phyloP scores from a whole-genome alignment of 2,329 filamentous ascomycete species.

The Triangularia setosa region DNA sequence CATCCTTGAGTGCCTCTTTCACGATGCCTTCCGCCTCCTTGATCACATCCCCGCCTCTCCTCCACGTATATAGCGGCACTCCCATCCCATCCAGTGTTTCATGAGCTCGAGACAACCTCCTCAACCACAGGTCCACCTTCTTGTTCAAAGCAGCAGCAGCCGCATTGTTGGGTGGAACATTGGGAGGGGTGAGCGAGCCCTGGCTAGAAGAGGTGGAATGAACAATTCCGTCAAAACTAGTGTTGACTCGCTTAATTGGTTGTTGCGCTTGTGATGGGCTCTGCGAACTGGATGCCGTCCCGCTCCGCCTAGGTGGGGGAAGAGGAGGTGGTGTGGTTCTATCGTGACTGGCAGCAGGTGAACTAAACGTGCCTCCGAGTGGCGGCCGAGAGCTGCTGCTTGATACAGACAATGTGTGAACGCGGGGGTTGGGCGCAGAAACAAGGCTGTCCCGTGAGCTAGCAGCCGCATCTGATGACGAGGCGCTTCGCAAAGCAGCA shows the following conservation, averaged over 20 bases:
- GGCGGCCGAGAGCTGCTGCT: neutral
- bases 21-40: constrained; percentile 64
- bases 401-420: constrained; percentile 24
- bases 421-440: constrained; percentile 31
- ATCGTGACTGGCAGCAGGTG: constrained; percentile 10
- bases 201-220: neutral
- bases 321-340: constrained; percentile 36
- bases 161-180: neutral
- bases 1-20: constrained; percentile 44
- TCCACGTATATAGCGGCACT: constrained; percentile 69
- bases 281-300: constrained; percentile 27
- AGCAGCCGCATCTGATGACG: constrained; percentile 26
- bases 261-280: neutral
- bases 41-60: constrained; percentile 65
- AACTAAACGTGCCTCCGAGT: neutral
- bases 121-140: constrained; percentile 69
- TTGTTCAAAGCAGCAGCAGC: constrained; percentile 46
- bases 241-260: neutral
- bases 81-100: constrained; percentile 57
- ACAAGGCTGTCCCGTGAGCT: neutral
- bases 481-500: constrained; percentile 46
- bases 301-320: constrained; percentile 45
- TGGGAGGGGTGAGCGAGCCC: neutral
- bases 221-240: neutral
- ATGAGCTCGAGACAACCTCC: constrained; percentile 63